Evolutionary conservation across 139 green algal genomes (phyloP).

Genomic region (Nannochloris sp.): DNA sequence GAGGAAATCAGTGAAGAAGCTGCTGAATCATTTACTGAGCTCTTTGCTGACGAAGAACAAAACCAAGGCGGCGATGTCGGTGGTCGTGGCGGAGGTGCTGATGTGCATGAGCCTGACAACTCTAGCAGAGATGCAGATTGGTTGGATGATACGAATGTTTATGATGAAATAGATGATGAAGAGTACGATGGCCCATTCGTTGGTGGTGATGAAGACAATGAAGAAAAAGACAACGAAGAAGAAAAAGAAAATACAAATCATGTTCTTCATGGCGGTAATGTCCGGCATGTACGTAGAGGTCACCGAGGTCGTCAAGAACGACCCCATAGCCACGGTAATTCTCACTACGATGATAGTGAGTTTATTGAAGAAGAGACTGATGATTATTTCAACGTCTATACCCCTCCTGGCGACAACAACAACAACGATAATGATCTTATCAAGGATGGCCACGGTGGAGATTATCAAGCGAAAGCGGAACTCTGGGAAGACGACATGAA

Average conservation of each 20-base stretch:
- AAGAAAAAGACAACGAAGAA: neutral
- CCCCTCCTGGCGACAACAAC: neutral
- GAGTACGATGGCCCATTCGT: neutral
- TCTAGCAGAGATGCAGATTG: too few species aligned
- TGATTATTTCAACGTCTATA: too few species aligned
- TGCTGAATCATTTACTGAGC: constrained; percentile 25
- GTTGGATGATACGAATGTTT: too few species aligned
- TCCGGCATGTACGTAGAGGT: neutral
- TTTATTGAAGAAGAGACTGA: neutral
- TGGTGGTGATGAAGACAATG: too few species aligned
- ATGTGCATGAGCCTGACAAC: neutral
- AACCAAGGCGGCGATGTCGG: neutral
- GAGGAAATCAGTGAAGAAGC: neutral
- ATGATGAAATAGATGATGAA: neutral
- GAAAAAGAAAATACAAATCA: neutral
- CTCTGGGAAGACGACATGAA: constrained; percentile 31
- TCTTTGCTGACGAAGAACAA: constrained; percentile 20
- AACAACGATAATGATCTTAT: neutral
- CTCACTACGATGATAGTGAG: too few species aligned
- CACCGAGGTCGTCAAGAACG: constrained; percentile 15
- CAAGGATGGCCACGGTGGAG: neutral
- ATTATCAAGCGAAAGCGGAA: constrained; percentile 1
- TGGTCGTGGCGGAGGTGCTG: neutral
- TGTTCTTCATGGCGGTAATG: neutral
- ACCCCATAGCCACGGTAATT: too few species aligned